These are phyloP conservation scores for Vigna reflexopilosa DNA, from an alignment of 306 rosid genomes.

Conservation along the genomic window DNA sequence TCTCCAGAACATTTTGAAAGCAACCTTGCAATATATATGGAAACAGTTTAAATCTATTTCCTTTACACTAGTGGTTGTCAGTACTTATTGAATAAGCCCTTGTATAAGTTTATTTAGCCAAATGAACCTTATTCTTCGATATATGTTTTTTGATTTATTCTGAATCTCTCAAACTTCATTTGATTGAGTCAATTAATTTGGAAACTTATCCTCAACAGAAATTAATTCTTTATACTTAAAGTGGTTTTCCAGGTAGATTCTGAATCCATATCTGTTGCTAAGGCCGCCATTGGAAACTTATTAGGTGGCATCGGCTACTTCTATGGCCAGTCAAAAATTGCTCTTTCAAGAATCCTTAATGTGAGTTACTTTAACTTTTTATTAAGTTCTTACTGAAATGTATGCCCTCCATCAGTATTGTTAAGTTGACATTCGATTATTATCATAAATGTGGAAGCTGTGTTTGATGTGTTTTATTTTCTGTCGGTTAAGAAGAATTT, in stretches of 20 bases:
- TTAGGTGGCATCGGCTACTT: conserved; percentile 97
- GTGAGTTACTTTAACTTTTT: conserved; percentile 59
- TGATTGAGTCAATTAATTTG: conserved; percentile 12
- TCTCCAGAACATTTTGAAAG: not conserved
- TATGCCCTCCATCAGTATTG: conserved; percentile 9
- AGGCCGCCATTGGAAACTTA: conserved; percentile 88
- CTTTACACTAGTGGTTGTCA: not conserved
- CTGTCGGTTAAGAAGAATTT: conserved; percentile 17
- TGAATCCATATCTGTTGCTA: conserved; percentile 75
- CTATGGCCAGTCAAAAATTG: conserved; percentile 92
- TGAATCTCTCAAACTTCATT: conserved; percentile 32
- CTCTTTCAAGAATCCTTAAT: conserved; percentile 53
- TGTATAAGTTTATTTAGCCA: not conserved
- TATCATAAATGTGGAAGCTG: conserved; percentile 18
- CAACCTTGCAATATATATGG: not conserved
- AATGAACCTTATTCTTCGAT: conserved; percentile 13
- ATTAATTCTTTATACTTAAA: conserved; percentile 45
- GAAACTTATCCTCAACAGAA: conserved; percentile 42
- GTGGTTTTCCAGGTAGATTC: conserved; percentile 75
- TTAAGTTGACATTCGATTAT: conserved; percentile 25
- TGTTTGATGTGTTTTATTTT: conserved; percentile 27
- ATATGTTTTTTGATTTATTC: conserved; percentile 26
- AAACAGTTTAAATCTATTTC: not conserved
- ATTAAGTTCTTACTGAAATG: conserved; percentile 6
- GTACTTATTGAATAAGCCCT: not conserved